Evolutionary conservation across 805 yeast genomes (phyloP).

Genomic region (Pichia nakasei): DNA sequence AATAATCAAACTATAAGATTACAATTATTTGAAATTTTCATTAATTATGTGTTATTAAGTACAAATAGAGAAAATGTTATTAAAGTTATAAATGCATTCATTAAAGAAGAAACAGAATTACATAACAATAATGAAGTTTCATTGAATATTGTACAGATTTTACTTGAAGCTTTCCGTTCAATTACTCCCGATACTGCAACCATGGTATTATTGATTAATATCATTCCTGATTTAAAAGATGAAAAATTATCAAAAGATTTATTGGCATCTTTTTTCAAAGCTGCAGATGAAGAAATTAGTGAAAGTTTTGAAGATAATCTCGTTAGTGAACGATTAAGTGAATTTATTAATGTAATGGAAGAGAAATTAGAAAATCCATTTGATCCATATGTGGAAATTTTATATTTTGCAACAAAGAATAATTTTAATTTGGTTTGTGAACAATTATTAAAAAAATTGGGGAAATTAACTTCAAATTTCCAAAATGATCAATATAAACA

Average conservation of each 20-base stretch:
- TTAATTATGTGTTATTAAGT: constrained; percentile 25
- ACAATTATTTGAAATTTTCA: constrained; percentile 26
- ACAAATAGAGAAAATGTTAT: constrained; percentile 19
- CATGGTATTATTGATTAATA: constrained; percentile 15
- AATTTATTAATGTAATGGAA: constrained; percentile 15
- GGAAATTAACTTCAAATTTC: constrained; percentile 11
- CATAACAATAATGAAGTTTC: constrained; percentile 11
- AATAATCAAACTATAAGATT: constrained; percentile 17
- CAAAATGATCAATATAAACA: constrained; percentile 15
- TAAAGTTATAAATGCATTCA: constrained; percentile 22
- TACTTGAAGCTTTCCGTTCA: constrained; percentile 24
- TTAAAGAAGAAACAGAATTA: constrained; percentile 17
- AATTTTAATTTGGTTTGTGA: constrained; percentile 19
- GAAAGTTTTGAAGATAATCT: constrained; percentile 20
- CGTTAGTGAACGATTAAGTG: constrained; percentile 15
- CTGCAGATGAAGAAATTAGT: constrained; percentile 24
- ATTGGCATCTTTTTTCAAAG: constrained; percentile 18
- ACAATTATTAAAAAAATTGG: constrained; percentile 15
- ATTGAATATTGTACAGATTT: constrained; percentile 20
- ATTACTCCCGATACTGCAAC: constrained; percentile 24
- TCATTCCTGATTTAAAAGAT: constrained; percentile 11
- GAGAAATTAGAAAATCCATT: constrained; percentile 14
- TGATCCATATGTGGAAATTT: constrained; percentile 21
- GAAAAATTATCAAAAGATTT: constrained; percentile 8
- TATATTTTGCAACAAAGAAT: constrained; percentile 25